A percentile compares a stretch with the other conserved stretches of the same genome.
Evolutionary conservation across 208 protist species (phyloP).

Genomic region (Acanthamoeba divionensis): DNA sequence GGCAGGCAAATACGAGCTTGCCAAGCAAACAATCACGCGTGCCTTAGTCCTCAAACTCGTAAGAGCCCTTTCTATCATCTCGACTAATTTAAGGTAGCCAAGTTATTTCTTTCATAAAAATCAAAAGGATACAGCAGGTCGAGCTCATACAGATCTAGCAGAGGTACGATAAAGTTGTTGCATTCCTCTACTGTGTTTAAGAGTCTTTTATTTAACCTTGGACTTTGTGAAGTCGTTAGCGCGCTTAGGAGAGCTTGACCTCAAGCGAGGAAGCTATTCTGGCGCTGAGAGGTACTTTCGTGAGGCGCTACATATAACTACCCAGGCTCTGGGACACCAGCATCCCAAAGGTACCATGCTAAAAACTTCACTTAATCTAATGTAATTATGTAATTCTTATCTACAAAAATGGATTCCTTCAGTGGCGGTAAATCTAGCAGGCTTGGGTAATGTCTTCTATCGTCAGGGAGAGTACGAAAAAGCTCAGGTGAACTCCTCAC

Average conservation of each 20-base stretch:
- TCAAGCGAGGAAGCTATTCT: too few species aligned
- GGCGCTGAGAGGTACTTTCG: background rate
- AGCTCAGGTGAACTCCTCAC: background rate
- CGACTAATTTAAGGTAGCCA: background rate
- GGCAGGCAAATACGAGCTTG: constrained; percentile 32
- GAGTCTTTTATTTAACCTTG: too few species aligned
- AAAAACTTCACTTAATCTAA: background rate
- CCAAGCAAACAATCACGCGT: constrained; percentile 35
- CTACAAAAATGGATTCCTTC: background rate
- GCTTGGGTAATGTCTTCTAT: constrained; percentile 42
- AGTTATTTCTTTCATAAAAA: background rate
- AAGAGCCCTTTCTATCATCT: constrained; percentile 8
- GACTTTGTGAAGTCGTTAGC: too few species aligned
- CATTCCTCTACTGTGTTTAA: background rate
- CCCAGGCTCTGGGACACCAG: background rate
- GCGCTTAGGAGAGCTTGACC: background rate
- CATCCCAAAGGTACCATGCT: background rate
- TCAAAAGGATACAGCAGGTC: background rate
- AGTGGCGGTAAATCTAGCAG: constrained; percentile 21
- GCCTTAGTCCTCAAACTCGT: background rate
- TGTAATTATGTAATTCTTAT: background rate
- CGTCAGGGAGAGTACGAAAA: constrained; percentile 46
- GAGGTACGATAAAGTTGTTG: background rate
- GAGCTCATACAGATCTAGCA: background rate
- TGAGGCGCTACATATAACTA: constrained; percentile 21